Conservation (phyloP, 2,329 filamentous ascomycete species). For the Aplosporella prunicola region DNA sequence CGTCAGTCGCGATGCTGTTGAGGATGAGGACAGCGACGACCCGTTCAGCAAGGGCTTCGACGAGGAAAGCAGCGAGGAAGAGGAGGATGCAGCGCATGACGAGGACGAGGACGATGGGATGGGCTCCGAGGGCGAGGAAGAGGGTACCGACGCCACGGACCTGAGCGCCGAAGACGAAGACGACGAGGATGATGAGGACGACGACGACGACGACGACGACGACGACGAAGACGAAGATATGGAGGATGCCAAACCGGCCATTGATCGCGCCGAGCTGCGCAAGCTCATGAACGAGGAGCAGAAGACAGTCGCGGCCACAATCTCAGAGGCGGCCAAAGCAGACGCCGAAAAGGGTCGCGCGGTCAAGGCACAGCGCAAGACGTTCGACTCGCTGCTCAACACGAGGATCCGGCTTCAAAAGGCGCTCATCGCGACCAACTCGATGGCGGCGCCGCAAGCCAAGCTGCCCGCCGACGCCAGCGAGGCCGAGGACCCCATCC, state of each 20-base stretch:
- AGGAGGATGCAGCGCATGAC: conserved; percentile 37
- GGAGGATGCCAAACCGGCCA: conserved; percentile 13
- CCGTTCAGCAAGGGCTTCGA: conserved; percentile 37
- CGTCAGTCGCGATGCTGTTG: conserved; percentile 59
- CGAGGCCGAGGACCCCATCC: conserved; percentile 42
- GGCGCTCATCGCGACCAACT: conserved; percentile 72
- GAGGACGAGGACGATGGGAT: conserved; percentile 37
- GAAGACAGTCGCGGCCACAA: conserved; percentile 53
- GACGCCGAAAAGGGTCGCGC: conserved; percentile 80
- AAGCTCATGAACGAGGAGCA: conserved; percentile 60
- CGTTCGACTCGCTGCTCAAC: conserved; percentile 83
- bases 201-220: conserved; percentile 21
- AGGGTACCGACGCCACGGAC: conserved; percentile 33
- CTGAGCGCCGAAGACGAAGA: conserved; percentile 28
- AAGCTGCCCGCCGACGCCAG: conserved; percentile 24
- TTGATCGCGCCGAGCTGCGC: conserved; percentile 49
- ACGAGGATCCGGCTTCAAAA: conserved; percentile 90
- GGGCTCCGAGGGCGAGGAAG: conserved; percentile 47
- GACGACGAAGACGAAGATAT: conserved; percentile 19
- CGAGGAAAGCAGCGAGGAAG: conserved; percentile 35
- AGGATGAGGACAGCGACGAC: conserved; percentile 45
- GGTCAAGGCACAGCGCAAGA: conserved; percentile 73
- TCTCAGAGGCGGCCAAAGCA: conserved; percentile 58
- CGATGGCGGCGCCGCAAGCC: conserved; percentile 41
- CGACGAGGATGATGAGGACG: conserved; percentile 27